phyloP scores from a whole-genome alignment of 176 grass and related monocot genomes.

The Lolium perenne region DNA sequence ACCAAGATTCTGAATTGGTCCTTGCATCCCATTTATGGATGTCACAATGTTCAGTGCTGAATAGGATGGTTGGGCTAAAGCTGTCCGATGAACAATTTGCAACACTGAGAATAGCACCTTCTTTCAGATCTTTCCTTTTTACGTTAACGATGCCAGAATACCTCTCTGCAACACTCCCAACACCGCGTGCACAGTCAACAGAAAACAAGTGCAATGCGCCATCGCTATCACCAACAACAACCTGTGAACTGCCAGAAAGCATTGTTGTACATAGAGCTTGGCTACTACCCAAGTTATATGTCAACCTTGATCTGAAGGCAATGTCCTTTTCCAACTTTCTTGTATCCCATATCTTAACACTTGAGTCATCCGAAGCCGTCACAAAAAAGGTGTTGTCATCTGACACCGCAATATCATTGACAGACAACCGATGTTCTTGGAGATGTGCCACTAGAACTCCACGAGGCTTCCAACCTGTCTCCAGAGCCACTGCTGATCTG shows the following conservation, averaged over 20 bases:
- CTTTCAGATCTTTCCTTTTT: conserved; percentile 75
- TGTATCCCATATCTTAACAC: conserved; percentile 97
- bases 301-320: conserved; percentile 93
- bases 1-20: conserved; percentile 78
- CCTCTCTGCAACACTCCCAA: conserved; percentile 77
- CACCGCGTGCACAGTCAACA: conserved; percentile 82
- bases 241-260: conserved; percentile 77
- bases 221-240: conserved; percentile 82
- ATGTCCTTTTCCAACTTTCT: conserved; percentile 98
- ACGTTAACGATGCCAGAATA: conserved; percentile 87
- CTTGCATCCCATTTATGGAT: conserved; percentile 94
- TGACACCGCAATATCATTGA: conserved; percentile 88
- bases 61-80: conserved; percentile 80
- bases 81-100: conserved; percentile 78
- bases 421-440: conserved; percentile 83
- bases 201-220: conserved; percentile 85
- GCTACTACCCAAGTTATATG: conserved; percentile 72
- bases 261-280: conserved; percentile 87
- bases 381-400: conserved; percentile 86
- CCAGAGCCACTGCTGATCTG: conserved; percentile 55
- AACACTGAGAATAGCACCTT: conserved; percentile 83
- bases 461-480: conserved; percentile 87
- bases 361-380: conserved; percentile 90
- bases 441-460: conserved; percentile 95
- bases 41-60: conserved; percentile 79